Conservation (phyloP, 495 filamentous ascomycete species). For the Podospora pseudoanserina region DNA sequence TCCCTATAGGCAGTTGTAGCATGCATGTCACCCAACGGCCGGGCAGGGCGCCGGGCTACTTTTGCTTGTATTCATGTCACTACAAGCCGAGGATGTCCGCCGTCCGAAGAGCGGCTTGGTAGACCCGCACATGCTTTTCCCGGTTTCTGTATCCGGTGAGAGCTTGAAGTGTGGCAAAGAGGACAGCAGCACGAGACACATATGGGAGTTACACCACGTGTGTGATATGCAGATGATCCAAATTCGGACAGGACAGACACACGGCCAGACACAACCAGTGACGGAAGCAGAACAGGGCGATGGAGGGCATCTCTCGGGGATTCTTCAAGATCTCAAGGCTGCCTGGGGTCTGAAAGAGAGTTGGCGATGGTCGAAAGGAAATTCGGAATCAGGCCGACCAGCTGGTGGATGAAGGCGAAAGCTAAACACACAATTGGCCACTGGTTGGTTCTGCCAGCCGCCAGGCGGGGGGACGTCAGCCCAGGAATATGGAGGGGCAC, state of each 20-base stretch:
- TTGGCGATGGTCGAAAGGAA: background rate
- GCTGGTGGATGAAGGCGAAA: background rate
- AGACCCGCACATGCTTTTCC: constrained; percentile 15
- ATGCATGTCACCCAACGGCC: background rate
- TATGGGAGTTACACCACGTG: background rate
- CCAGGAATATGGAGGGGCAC: background rate
- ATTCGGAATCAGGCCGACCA: background rate
- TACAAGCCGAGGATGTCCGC: constrained; percentile 15
- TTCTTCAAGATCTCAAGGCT: background rate
- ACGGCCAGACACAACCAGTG: background rate
- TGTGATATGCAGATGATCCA: background rate
- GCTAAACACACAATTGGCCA: constrained; percentile 1
- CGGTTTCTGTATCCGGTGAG: constrained; percentile 1
- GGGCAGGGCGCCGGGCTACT: background rate
- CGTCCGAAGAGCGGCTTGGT: constrained; percentile 1
- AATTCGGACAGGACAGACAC: background rate
- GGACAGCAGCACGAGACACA: background rate
- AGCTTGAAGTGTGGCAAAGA: background rate
- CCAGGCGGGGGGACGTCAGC: background rate
- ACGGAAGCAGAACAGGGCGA: background rate
- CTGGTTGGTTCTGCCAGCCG: background rate
- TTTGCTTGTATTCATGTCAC: background rate
- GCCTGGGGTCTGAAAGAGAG: background rate
- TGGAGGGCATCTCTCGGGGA: background rate
- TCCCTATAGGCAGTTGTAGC: background rate